Percentiles rank a stretch among this genome's conserved stretches.
Evolutionary conservation across 192 early-diverging fungal species (phyloP).

Genomic region (Oehlia diaphana): DNA sequence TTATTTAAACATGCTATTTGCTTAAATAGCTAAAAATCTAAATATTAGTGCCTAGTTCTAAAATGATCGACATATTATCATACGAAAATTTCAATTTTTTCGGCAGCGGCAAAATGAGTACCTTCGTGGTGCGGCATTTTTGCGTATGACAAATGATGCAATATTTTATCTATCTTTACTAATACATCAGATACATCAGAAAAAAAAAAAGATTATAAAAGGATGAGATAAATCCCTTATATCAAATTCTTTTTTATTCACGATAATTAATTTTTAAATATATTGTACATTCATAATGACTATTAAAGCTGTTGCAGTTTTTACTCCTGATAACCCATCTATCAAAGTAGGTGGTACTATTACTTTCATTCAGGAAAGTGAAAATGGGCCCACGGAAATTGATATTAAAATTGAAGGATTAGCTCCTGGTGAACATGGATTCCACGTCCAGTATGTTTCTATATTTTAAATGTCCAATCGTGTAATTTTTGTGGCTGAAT

Average conservation of each 20-base stretch:
- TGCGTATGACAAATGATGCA: too few relatives aligned
- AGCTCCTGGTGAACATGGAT: constrained; percentile 74
- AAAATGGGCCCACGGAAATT: constrained; percentile 57
- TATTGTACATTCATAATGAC: not conserved
- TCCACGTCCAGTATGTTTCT: constrained; percentile 75
- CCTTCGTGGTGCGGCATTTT: not conserved
- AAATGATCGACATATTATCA: too few relatives aligned
- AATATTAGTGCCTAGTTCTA: too few relatives aligned
- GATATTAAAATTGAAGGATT: constrained; percentile 63
- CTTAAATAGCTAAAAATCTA: too few relatives aligned
- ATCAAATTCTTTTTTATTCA: not conserved
- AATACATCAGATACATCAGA: not conserved
- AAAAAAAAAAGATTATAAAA: not conserved
- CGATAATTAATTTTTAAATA: not conserved
- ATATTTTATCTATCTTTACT: not conserved
- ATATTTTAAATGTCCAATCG: not conserved
- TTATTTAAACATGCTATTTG: too few relatives aligned
- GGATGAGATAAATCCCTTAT: not conserved
- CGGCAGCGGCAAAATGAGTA: too few relatives aligned
- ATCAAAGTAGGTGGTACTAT: constrained; percentile 64
- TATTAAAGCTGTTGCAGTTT: not conserved
- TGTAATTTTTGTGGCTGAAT: not conserved
- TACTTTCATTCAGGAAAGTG: constrained; percentile 65
- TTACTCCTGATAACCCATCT: not conserved
- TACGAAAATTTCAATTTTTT: too few relatives aligned